Conservation (phyloP, 139 green algal genomes). For the Tetraselmis chui region DNA sequence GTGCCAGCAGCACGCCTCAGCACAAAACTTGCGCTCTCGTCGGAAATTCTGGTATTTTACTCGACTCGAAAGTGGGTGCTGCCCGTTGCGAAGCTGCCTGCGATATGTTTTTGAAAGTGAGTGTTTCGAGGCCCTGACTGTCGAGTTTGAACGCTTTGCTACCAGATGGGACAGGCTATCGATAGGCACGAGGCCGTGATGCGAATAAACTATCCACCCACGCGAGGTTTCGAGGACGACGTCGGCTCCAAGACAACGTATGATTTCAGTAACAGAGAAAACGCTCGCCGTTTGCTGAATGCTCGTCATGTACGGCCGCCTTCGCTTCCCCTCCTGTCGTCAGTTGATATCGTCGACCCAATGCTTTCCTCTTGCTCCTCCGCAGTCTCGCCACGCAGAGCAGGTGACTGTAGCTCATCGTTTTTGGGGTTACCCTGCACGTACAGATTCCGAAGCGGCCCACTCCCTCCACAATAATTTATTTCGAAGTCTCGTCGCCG, state of each 20-base stretch:
- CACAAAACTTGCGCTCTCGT: constrained; percentile 9
- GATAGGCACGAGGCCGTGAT: constrained; percentile 10
- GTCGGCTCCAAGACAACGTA: constrained; percentile 9
- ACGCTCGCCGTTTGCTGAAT: constrained; percentile 3
- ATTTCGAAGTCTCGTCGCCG: constrained; percentile 8
- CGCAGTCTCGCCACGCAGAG: too few relatives aligned
- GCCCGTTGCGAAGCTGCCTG: not conserved
- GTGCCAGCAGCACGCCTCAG: not conserved
- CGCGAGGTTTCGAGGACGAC: constrained; percentile 9
- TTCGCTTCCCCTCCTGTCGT: too few relatives aligned
- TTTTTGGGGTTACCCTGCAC: too few relatives aligned
- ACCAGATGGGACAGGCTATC: not conserved
- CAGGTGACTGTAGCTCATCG: too few relatives aligned
- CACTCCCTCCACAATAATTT: constrained; percentile 1
- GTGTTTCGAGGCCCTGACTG: too few relatives aligned
- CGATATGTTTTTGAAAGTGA: too few relatives aligned
- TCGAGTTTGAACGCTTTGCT: not conserved
- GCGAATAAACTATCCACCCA: constrained; percentile 8
- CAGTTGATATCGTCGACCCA: too few relatives aligned
- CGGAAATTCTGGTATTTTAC: constrained; percentile 7
- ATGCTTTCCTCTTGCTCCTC: not conserved
- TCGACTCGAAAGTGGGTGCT: not conserved
- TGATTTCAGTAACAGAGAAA: constrained; percentile 12
- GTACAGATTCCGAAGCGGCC: too few relatives aligned
- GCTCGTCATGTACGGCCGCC: not conserved